Conservation (phyloP, 2,329 filamentous ascomycete species). For the Aureobasidium vineae region DNA sequence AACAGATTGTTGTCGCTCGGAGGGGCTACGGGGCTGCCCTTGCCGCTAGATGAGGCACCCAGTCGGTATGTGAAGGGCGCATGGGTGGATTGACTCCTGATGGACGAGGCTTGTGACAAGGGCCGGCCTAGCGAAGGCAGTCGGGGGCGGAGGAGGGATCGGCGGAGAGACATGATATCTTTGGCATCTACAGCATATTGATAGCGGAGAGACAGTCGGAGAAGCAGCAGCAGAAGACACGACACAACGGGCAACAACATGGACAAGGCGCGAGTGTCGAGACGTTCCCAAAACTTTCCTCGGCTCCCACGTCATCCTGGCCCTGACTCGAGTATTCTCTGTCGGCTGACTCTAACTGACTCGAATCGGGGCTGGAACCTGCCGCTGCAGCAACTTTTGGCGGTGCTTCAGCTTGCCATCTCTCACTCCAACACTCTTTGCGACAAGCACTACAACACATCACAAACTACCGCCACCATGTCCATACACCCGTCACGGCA, state of each 20-base stretch:
- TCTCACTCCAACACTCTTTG: not conserved
- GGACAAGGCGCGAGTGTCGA: too few species aligned
- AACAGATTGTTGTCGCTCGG: slow-evolving; percentile 51
- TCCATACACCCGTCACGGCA: slow-evolving; percentile 83
- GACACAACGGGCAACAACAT: slow-evolving; percentile 5
- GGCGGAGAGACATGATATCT: slow-evolving; percentile 15
- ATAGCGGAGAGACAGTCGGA: not conserved
- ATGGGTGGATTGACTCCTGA: slow-evolving; percentile 1
- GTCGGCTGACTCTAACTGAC: not conserved
- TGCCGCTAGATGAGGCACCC: slow-evolving; percentile 40
- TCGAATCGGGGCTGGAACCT: slow-evolving; percentile 5
- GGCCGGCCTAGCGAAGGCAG: not conserved
- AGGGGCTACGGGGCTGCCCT: slow-evolving; percentile 38
- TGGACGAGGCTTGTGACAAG: not conserved
- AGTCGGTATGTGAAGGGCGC: slow-evolving; percentile 41
- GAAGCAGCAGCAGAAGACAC: not conserved
- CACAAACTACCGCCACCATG: slow-evolving; percentile 29
- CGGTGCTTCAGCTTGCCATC: not conserved
- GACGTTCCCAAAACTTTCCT: slow-evolving; percentile 17
- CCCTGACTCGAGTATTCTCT: not conserved
- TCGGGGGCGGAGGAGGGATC: slow-evolving; percentile 4
- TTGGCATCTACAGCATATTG: slow-evolving; percentile 14
- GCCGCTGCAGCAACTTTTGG: not conserved
- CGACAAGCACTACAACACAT: not conserved
- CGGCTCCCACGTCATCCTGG: not conserved